These are phyloP conservation scores for Wallacemonas sp. DNA, from an alignment of 208 protist species.

Conservation along the genomic window DNA sequence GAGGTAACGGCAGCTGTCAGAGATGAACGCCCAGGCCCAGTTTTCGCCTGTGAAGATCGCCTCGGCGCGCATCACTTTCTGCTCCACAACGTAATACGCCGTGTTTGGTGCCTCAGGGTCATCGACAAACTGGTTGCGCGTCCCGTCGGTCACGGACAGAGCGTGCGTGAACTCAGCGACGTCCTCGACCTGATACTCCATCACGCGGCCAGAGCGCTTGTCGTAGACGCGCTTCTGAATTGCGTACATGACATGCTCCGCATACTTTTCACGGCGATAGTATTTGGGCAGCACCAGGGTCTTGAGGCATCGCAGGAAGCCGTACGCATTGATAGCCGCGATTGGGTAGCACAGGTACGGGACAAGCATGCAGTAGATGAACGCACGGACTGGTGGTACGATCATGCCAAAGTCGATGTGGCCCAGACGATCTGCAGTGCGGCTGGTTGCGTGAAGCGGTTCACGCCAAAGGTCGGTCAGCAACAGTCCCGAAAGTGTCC, in stretches of 20 bases:
- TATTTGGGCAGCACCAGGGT: slow-evolving; percentile 72
- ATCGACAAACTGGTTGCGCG: slow-evolving; percentile 85
- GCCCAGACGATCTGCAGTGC: slow-evolving; percentile 67
- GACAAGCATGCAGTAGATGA: slow-evolving; percentile 74
- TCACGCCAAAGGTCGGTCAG: slow-evolving; percentile 79
- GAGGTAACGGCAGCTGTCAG: slow-evolving; percentile 82
- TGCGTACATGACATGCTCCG: slow-evolving; percentile 76
- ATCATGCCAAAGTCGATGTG: slow-evolving; percentile 91
- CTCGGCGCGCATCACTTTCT: slow-evolving; percentile 84
- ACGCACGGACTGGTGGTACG: slow-evolving; percentile 68
- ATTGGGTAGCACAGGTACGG: slow-evolving; percentile 84
- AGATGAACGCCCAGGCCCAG: slow-evolving; percentile 90
- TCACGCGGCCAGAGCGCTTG: slow-evolving; percentile 38
- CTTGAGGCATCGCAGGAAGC: slow-evolving; percentile 75
- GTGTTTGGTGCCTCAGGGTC: slow-evolving; percentile 58
- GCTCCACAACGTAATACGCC: slow-evolving; percentile 86
- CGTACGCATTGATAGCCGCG: slow-evolving; percentile 61
- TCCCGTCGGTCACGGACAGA: slow-evolving; percentile 47
- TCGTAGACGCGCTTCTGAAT: slow-evolving; percentile 86
- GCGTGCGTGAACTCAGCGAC: slow-evolving; percentile 76
- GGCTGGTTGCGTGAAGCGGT: slow-evolving; percentile 71
- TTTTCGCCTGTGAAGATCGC: slow-evolving; percentile 86
- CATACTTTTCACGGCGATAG: slow-evolving; percentile 70
- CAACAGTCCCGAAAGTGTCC: slow-evolving; percentile 29
- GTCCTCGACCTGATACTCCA: slow-evolving; percentile 69